Evolutionary conservation across 345 rosid genomes (phyloP), one percentile per base, ranked within the genome.

Genomic region (Erodium maritimum): DNA sequence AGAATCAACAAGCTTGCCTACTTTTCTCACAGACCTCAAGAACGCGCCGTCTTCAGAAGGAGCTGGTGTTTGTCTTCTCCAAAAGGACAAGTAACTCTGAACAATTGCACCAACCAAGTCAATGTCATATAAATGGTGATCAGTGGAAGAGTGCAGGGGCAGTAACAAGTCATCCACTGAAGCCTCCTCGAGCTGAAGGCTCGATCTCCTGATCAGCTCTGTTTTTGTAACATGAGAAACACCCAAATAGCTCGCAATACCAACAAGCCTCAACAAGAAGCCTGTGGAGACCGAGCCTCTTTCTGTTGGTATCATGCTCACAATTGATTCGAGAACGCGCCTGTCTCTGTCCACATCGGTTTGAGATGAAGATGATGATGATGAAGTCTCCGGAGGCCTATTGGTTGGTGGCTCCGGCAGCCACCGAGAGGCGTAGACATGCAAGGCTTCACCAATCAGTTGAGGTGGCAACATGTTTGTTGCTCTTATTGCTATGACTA

Each of bases 361-460:
- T 63, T 75, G 79, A 53, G 78, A 84, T 6, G 71, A n/a, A n/a
- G n/a, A 67, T 66, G 71, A 80, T 63, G 78, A 73, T 45, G 71
- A 77, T 0, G 81, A 76, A 62, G 66, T 71, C 64, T 77, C 76
- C 0, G 72, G 63, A 54, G 67, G 55, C 63, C 64, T 73, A 17
- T 64, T 56, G 66, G 78, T 85, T 53, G 73, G 64, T 11, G 75
- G 68, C 71, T 81, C 86, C 2, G 96, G 99, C 60, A 94, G 67
- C 97, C 97, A 87, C 51, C 93, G 91, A 17, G 79, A 78, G 42
- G 93, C 95, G 60, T 94, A 90, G 19, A 90, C 99, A 52, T 94
- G 95, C 70, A 94, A 73, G 21, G 97, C 97, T 69, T 94, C 99
- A 4, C 96, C 97, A 22, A 90, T 80, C 55, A 94, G 95, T 81